A percentile compares a stretch with the other conserved stretches of the same genome.
phyloP scores from a whole-genome alignment of 108 stramenopile genomes.

The Discostella pseudostelligera region DNA sequence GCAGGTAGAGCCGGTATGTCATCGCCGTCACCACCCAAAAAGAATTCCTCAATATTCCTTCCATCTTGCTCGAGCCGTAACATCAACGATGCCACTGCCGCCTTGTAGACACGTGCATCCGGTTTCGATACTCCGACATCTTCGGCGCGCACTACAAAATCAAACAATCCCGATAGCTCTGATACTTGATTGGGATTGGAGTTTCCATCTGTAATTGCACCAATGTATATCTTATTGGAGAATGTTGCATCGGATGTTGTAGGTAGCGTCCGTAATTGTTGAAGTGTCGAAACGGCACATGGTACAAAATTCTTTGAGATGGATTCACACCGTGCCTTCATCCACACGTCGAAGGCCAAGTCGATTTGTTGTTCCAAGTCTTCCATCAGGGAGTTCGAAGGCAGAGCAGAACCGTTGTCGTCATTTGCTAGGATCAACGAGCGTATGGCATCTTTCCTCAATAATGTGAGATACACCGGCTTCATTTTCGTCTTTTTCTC shows the following conservation, averaged over 20 bases:
- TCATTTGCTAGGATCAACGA: conserved; percentile 16
- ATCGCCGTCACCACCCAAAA: conserved; percentile 12
- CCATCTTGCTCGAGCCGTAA: conserved; percentile 23
- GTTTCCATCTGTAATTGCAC: conserved; percentile 88
- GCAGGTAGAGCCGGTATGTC: too few relatives aligned
- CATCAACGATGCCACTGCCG: conserved; percentile 50
- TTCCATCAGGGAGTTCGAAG: neutral
- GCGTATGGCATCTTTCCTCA: conserved; percentile 78
- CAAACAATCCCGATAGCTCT: conserved; percentile 49
- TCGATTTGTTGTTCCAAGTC: conserved; percentile 34
- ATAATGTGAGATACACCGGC: conserved; percentile 65
- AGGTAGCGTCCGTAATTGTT: conserved; percentile 30
- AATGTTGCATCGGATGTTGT: conserved; percentile 19
- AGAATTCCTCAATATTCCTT: conserved; percentile 34
- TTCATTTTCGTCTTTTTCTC: conserved; percentile 58
- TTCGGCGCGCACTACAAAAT: conserved; percentile 82
- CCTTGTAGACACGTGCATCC: conserved; percentile 62
- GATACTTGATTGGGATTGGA: conserved; percentile 66
- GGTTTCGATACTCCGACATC: conserved; percentile 79
- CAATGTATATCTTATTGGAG: conserved; percentile 54
- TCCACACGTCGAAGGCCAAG: conserved; percentile 69
- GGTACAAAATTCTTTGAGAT: conserved; percentile 60
- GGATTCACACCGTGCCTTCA: conserved; percentile 60
- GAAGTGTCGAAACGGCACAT: conserved; percentile 44
- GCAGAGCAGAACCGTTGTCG: neutral